These are phyloP conservation scores for Apophysomyces elegans DNA, from an alignment of 371 early-diverging fungal genomes.

Conservation along the genomic window DNA sequence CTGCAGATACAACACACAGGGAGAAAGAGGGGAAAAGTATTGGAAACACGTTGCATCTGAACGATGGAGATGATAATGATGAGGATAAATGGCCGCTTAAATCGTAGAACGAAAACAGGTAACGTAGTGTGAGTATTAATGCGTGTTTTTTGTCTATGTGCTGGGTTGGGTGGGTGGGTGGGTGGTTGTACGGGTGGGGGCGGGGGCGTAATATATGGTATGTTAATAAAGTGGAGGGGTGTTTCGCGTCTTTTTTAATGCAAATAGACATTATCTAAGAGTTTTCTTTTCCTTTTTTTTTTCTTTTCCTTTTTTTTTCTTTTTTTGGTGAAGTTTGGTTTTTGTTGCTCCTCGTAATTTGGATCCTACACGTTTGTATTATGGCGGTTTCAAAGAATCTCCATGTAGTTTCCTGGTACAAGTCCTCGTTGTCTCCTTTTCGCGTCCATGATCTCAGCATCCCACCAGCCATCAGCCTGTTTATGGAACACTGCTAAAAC, in stretches of 20 bases:
- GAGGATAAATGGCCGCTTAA: conserved; percentile 6
- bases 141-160: neutral
- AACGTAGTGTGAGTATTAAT: conserved; percentile 8
- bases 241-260: neutral
- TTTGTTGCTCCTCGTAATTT: too few relatives aligned
- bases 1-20: conserved; percentile 8
- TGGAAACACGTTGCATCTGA: conserved; percentile 5
- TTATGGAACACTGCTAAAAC: conserved; percentile 40
- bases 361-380: too few relatives aligned
- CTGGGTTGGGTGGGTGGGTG: neutral
- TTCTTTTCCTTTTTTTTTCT: neutral
- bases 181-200: too few relatives aligned
- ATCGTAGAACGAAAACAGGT: conserved; percentile 9
- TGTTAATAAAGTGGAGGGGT: neutral
- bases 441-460: conserved; percentile 38
- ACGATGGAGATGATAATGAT: neutral
- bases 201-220: too few relatives aligned
- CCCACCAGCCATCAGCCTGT: conserved; percentile 59
- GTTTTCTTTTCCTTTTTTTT: neutral
- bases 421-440: conserved; percentile 38
- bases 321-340: neutral
- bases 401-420: conserved; percentile 55
- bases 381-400: conserved; percentile 5
- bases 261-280: neutral
- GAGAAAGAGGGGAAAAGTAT: conserved; percentile 10